Percentiles rank a stretch among this genome's conserved stretches.
phyloP scores from a whole-genome alignment of 2,329 filamentous ascomycete genomes.

The Xylariaceae sp. region DNA sequence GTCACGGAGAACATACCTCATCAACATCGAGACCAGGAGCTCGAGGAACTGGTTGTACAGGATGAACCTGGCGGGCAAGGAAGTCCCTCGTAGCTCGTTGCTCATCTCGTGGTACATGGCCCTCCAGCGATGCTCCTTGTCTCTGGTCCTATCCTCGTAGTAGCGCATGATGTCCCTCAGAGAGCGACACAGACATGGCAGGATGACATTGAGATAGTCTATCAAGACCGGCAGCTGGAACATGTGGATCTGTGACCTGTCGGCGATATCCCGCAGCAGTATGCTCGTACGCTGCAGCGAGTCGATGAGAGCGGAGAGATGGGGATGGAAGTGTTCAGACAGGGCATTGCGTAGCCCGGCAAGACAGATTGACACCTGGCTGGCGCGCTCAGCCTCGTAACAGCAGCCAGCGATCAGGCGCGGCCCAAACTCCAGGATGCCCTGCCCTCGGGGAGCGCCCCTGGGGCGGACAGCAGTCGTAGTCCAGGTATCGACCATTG shows the following conservation, averaged over 20 bases:
- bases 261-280: constrained; percentile 49
- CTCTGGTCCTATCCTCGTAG: constrained; percentile 45
- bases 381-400: constrained; percentile 48
- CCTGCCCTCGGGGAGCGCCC: constrained; percentile 17
- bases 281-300: constrained; percentile 41
- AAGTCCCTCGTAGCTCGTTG: constrained; percentile 46
- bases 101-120: constrained; percentile 54
- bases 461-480: constrained; percentile 15
- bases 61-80: constrained; percentile 47
- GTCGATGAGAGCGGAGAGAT: constrained; percentile 43
- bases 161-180: constrained; percentile 47
- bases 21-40: constrained; percentile 45
- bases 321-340: constrained; percentile 38
- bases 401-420: constrained; percentile 47
- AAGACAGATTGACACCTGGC: constrained; percentile 42
- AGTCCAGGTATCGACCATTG: constrained; percentile 20
- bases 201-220: constrained; percentile 50
- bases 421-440: constrained; percentile 14
- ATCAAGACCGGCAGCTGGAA: constrained; percentile 45
- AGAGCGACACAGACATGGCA: constrained; percentile 50
- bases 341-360: constrained; percentile 44
- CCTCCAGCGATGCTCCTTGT: constrained; percentile 49
- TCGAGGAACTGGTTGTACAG: constrained; percentile 52
- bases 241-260: constrained; percentile 47
- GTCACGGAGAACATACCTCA: constrained; percentile 36